Base-by-base conservation (phyloP, 192 early-diverging fungal genomes). In the Paraglomus brasilianum region DNA sequence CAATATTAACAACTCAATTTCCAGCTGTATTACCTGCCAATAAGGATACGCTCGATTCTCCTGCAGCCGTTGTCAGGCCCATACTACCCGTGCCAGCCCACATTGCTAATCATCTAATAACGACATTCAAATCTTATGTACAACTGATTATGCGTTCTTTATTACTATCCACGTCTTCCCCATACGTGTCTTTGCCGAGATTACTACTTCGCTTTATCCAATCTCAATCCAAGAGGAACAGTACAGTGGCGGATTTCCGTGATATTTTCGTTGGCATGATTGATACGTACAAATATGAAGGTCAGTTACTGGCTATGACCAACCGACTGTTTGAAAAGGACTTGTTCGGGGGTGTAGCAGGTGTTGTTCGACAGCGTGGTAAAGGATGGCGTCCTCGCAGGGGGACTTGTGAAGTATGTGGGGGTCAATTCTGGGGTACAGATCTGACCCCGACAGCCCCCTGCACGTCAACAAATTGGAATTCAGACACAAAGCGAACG, bases 231-330 rank as follows among this genome's bases (percentile, higher is more conserved):
- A 68, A 77, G 14, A 72, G 74, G 17, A 76, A 80, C n/a, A 80
- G 75, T 19, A 80, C 75, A 4, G 77, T 86, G 72, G 82, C 82
- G 2, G 85, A 86, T 49, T 86, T 83, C 48, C 66, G 80, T 52
- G 83, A 83, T 41, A 84, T 86, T 21, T 86, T 86, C 53, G 70
- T 83, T 30, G 83, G 83, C 8, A 86, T 86, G 82, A 77, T 86
- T 13, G 81, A 86, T 55, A 86, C 85, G 21, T 86, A 82, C 69
- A 84, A 84, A 73, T 86, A 86, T 53, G 85, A 86, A 75, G 85
- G 85, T 11, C 80, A 86, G 58, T 43, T 86, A 36, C 57, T 86
- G 48, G 80, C 80, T 47, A 80, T 86, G 85, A 86, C 85, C n/a
- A 84, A 84, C 47, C 77, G 80, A 36, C 63, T 86, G 5, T 86